Evolutionary conservation across 116 monocot species (phyloP), one percentile per base, ranked within the genome.

Genomic region (Zostera marina): DNA sequence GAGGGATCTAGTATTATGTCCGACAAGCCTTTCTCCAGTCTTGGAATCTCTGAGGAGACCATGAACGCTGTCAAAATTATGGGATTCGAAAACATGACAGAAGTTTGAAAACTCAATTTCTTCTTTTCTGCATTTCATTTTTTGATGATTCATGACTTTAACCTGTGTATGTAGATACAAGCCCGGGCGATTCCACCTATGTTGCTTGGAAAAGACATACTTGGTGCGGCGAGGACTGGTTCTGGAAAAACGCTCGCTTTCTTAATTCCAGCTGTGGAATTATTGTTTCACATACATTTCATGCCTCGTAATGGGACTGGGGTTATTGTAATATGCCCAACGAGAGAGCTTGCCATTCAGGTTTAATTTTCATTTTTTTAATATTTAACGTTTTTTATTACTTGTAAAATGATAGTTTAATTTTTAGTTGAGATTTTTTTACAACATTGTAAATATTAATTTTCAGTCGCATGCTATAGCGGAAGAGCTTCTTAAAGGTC

Each of bases 201-300:
- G 12, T 44, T 93, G 72, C 59, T 70, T 56, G 93, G 93, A 1
- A 79, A 81, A 52, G 84, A 92, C 68, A 87, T 87, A 40, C 78
- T 92, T 81, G 92, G 87, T 9, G 83, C 87, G 49, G 93, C 93
- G 21, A 78, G 74, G 63, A 93, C 92, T 4, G 92, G 92, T 53
- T 92, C 92, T 5, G 87, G 92, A 25, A 92, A 92, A 56, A 92
- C 92, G 8, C 87, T 92, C 39, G 93, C 93, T 10, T 93, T 93
- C 60, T 66, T 93, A 52, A 75, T 93, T 51, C 93, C 93, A 9
- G 88, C 81, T 3, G 62, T 93, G 4, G 93, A 93, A 63, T 66
- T 93, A 56, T 64, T 93, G 41, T 58, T 79, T 64, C 63, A 75
- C 46, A 67, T 81, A 26, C 60, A 57, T 23, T 93, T 93, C 54